Conservation (phyloP, 805 yeast genomes). For the Starmerella sirachaensis region DNA sequence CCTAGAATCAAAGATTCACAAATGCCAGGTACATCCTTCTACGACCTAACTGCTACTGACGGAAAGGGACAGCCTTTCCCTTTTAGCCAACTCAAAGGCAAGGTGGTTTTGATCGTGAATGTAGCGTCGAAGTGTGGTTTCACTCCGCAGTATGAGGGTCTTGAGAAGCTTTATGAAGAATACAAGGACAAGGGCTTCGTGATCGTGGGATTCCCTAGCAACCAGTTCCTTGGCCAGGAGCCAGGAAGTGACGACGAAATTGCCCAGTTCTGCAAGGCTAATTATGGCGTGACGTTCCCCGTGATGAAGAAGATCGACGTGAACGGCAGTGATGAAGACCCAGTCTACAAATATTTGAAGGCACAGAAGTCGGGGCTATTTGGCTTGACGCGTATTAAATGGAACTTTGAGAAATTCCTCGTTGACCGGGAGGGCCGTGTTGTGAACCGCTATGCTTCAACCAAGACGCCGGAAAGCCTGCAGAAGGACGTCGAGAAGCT, state of each 20-base stretch:
- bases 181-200: slow-evolving; percentile 53
- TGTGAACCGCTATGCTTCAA: slow-evolving; percentile 52
- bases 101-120: slow-evolving; percentile 73
- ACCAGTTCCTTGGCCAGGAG: slow-evolving; percentile 80
- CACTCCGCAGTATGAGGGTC: slow-evolving; percentile 66
- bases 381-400: slow-evolving; percentile 59
- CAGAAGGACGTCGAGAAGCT: slow-evolving; percentile 48
- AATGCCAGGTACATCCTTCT: too few species aligned
- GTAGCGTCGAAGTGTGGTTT: slow-evolving; percentile 80
- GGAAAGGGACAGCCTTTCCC: slow-evolving; percentile 48
- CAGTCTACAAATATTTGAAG: slow-evolving; percentile 73
- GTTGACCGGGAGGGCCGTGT: slow-evolving; percentile 48
- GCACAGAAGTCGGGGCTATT: slow-evolving; percentile 44
- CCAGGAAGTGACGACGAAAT: slow-evolving; percentile 57
- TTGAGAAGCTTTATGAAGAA: slow-evolving; percentile 57
- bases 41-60: slow-evolving; percentile 55
- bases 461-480: slow-evolving; percentile 53
- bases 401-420: slow-evolving; percentile 74
- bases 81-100: slow-evolving; percentile 54
- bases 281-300: slow-evolving; percentile 89
- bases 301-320: slow-evolving; percentile 77
- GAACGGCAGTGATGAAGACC: slow-evolving; percentile 71
- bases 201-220: slow-evolving; percentile 81
- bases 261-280: slow-evolving; percentile 56
- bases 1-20: too few species aligned